Evolutionary conservation across 2,329 filamentous ascomycete genomes (phyloP).

Genomic region (Acarospora socialis): DNA sequence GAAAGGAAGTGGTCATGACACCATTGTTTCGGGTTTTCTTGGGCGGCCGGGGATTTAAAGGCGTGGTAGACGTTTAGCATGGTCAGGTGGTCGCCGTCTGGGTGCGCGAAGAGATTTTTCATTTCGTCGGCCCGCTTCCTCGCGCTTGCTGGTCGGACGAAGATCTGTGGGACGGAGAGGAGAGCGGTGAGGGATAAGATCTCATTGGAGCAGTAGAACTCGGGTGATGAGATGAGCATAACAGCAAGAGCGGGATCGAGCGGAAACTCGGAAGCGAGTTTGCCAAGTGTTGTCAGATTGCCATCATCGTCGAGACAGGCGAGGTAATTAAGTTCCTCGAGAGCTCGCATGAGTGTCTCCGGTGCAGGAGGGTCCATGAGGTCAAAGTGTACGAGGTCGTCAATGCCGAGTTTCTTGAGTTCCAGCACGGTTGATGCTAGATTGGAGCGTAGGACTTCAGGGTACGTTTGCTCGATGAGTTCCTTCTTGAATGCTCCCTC

Average conservation of each 20-base stretch:
- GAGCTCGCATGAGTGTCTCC: slow-evolving; percentile 92
- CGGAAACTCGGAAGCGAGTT: slow-evolving; percentile 85
- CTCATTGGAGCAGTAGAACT: slow-evolving; percentile 98
- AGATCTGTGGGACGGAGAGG: slow-evolving; percentile 87
- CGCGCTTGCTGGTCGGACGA: slow-evolving; percentile 70
- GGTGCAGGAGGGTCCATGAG: slow-evolving; percentile 97
- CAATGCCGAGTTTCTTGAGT: slow-evolving; percentile 89
- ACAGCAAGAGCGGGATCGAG: slow-evolving; percentile 88
- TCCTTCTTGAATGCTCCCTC: slow-evolving; percentile 95
- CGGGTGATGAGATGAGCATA: slow-evolving; percentile 93
- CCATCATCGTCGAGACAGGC: slow-evolving; percentile 94
- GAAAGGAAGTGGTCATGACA: slow-evolving; percentile 95
- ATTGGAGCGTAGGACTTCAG: slow-evolving; percentile 89
- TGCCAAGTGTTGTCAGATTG: slow-evolving; percentile 72
- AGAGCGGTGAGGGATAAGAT: slow-evolving; percentile 89
- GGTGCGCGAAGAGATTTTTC: slow-evolving; percentile 86
- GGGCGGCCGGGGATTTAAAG: slow-evolving; percentile 63
- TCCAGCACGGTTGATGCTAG: slow-evolving; percentile 89
- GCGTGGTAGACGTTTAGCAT: slow-evolving; percentile 97
- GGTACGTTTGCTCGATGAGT: slow-evolving; percentile 92
- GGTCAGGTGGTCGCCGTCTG: slow-evolving; percentile 88
- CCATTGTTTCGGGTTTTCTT: slow-evolving; percentile 72
- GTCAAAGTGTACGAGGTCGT: slow-evolving; percentile 95
- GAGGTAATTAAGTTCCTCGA: slow-evolving; percentile 95
- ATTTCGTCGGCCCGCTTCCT: slow-evolving; percentile 92